These are phyloP conservation scores for Candida ipomoeae DNA, from an alignment of 805 yeast genomes.

Conservation along the genomic window DNA sequence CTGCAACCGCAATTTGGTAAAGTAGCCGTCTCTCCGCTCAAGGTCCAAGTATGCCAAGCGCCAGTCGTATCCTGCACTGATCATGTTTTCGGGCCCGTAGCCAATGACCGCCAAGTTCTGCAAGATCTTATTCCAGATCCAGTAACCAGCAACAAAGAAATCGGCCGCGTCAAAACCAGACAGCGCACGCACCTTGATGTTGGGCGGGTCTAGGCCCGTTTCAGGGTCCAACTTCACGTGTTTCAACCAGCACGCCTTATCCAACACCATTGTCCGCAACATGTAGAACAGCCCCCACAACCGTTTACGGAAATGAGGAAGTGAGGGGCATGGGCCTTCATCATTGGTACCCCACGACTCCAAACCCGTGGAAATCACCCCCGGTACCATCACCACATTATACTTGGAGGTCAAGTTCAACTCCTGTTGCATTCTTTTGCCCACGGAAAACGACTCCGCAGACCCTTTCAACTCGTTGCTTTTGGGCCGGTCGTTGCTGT, in stretches of 20 bases:
- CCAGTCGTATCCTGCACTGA: conserved; percentile 95
- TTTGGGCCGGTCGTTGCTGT: conserved; percentile 45
- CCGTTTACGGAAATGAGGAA: conserved; percentile 82
- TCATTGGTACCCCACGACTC: conserved; percentile 86
- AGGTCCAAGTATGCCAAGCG: conserved; percentile 84
- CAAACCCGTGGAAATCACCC: conserved; percentile 90
- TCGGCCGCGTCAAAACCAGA: conserved; percentile 97
- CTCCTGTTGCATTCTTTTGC: conserved; percentile 53
- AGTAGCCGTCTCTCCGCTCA: conserved; percentile 83
- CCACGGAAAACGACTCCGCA: conserved; percentile 86
- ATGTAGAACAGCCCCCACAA: conserved; percentile 97
- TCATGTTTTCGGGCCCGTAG: conserved; percentile 87
- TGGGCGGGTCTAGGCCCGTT: conserved; percentile 91
- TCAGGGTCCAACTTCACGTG: conserved; percentile 85
- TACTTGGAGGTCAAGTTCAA: conserved; percentile 52
- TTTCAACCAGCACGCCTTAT: conserved; percentile 89
- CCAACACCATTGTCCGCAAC: conserved; percentile 87
- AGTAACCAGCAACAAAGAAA: conserved; percentile 93
- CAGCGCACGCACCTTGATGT: conserved; percentile 78
- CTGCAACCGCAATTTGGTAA: conserved; percentile 65
- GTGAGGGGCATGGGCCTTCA: conserved; percentile 72
- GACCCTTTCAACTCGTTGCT: conserved; percentile 43
- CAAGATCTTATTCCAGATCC: conserved; percentile 98
- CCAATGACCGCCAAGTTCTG: conserved; percentile 93
- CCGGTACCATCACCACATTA: conserved; percentile 92